Percentiles rank a stretch among this genome's conserved stretches.
phyloP scores from a whole-genome alignment of 176 grass and related monocot species.

The Phoenix dactylifera region DNA sequence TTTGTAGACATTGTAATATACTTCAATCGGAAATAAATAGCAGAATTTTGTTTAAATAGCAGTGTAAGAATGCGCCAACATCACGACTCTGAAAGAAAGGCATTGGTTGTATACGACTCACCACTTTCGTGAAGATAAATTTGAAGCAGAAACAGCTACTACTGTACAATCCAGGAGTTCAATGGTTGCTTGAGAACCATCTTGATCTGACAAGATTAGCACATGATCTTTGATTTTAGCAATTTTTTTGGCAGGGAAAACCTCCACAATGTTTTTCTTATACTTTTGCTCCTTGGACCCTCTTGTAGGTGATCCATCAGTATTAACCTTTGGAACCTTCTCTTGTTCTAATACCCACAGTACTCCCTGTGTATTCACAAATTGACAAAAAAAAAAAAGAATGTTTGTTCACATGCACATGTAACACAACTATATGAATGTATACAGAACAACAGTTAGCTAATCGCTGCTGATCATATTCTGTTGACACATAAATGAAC shows the following conservation, averaged over 20 bases:
- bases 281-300: constrained; percentile 38
- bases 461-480: too few relatives aligned
- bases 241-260: constrained; percentile 68
- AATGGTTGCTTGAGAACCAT: constrained; percentile 50
- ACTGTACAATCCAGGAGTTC: constrained; percentile 55
- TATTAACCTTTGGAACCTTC: constrained; percentile 49
- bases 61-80: neutral
- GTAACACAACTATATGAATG: too few relatives aligned
- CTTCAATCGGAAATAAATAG: too few relatives aligned
- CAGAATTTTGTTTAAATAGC: too few relatives aligned
- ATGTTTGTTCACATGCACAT: too few relatives aligned
- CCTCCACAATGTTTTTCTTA: constrained; percentile 58
- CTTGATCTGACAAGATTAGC: constrained; percentile 46
- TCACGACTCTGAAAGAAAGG: neutral
- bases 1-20: too few relatives aligned
- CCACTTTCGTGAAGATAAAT: constrained; percentile 76
- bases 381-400: neutral
- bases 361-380: constrained; percentile 42
- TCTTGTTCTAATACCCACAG: constrained; percentile 87
- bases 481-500: too few relatives aligned
- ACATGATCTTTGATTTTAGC: constrained; percentile 55
- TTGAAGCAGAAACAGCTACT: constrained; percentile 68
- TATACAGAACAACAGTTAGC: too few relatives aligned
- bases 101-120: constrained; percentile 25
- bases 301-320: constrained; percentile 35